Evolutionary conservation across 2,329 filamentous ascomycete species (phyloP).

Genomic region (Magnaporthales sp.): DNA sequence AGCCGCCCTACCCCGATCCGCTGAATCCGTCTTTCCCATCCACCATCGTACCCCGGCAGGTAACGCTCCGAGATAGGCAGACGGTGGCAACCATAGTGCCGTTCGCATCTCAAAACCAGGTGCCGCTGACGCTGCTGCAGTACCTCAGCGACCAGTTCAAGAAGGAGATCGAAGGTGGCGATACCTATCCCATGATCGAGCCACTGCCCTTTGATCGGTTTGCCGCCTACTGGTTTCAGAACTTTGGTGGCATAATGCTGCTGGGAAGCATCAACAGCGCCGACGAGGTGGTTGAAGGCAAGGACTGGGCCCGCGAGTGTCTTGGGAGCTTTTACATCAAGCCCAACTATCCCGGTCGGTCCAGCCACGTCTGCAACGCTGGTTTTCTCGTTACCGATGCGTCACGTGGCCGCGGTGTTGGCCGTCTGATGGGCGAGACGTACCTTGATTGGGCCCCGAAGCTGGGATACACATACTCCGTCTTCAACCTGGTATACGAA

Average conservation of each 20-base stretch:
- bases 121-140: conserved; percentile 64
- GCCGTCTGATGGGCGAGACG: conserved; percentile 65
- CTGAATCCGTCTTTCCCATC: conserved; percentile 55
- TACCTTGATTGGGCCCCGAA: conserved; percentile 72
- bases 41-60: conserved; percentile 63
- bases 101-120: conserved; percentile 66
- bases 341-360: conserved; percentile 85
- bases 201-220: conserved; percentile 67
- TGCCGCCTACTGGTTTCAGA: conserved; percentile 81
- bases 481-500: conserved; percentile 93
- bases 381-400: conserved; percentile 69
- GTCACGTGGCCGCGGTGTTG: conserved; percentile 64
- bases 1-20: conserved; percentile 54
- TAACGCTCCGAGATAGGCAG: conserved; percentile 74
- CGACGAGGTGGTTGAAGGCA: conserved; percentile 43
- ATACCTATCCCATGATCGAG: conserved; percentile 85
- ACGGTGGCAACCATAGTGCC: conserved; percentile 79
- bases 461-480: conserved; percentile 82
- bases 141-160: conserved; percentile 81
- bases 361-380: conserved; percentile 85
- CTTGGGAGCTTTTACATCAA: conserved; percentile 91
- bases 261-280: conserved; percentile 62
- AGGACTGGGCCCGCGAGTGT: conserved; percentile 73
- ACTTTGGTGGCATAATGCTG: conserved; percentile 83
- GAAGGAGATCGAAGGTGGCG: conserved; percentile 83